Evolutionary conservation across 352 stramenopile genomes (phyloP), one percentile per base, ranked within the genome.

Genomic region (Globisporangium spinosum): DNA sequence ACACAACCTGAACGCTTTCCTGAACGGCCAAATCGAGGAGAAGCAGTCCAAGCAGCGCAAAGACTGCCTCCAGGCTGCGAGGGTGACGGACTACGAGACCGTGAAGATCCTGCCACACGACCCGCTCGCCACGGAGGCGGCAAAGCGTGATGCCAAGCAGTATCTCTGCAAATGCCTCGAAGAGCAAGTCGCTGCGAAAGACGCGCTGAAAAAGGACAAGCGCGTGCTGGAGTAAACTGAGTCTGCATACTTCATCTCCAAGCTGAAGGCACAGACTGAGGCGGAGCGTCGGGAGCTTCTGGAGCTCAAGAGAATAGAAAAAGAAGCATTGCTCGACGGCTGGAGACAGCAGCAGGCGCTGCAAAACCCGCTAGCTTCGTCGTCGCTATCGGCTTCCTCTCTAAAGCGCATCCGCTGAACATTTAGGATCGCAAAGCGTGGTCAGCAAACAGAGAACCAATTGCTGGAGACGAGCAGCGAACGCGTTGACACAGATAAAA

Each of bases 311-410:
- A 68, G 68, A 23, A 40, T 65, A 15, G 73, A 80, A 20, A 83
- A 81, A 17, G 73, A 81, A 47, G 58, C 70, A 47, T 68, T 90
- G 32, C 72, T 82, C 0, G 64, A 64, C 17, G 79, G 65, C 7
- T 90, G 82, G 82, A 68, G 66, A 22, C 78, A 85, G 62, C 82
- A 90, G 63, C 72, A 71, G n/a, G 64, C 70, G 4, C 63, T 85
- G 45, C 65, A 56, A 17, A 63, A 23, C 7, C 17, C 59, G 53
- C 35, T 67, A 47, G 17, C 25, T 10, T n/a, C 34, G 5, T 23
- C 29, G 3, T 29, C 23, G 6, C 13, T 20, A 0, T 49, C 32
- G 10, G 17, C 49, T 13, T 56, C 49, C 5, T 56, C 49, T 56
- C 49, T 27, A 7, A 67, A 67, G 62, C 51, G 34, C 34, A 55